Evolutionary conservation across 129 eudicot genomes (phyloP), one percentile per base, ranked within the genome.

Genomic region (Rutidosis leptorrhynchoides): DNA sequence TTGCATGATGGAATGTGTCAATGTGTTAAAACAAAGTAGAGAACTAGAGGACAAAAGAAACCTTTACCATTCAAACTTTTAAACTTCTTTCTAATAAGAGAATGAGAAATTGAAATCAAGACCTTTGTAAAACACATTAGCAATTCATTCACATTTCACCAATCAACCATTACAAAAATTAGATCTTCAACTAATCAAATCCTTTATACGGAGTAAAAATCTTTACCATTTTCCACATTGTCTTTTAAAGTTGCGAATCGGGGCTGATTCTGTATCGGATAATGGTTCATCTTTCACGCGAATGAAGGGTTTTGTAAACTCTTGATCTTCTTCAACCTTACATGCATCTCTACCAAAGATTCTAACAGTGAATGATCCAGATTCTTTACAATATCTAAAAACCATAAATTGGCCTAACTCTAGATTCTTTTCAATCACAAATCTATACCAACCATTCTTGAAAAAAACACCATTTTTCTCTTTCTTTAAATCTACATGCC

Each of bases 381-480:
- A 66, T 17, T 7, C 27, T 23, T 25, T 74, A 30, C 43, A 10
- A 28, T 76, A 81, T 55, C 68, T 46, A 62, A 81, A 81, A 15
- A 74, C 68, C 33, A 79, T 27, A 67, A 79, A 69, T 21, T 79
- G 73, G 24, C 83, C 83, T 0, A 29, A 35, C 65, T 69, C 66
- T 24, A 79, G 42, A 42, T 56, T 35, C 22, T 63, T 67, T 56
- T 64, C 77, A 4, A 20, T 72, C 65, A 67, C 81, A 73, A 70
- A 76, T 40, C 10, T 40, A 17, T 56, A 45, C 86, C 86, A 81
- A 25, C 86, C 82, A 19, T 77, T 53, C 43, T 27, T 61, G 3
- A 81, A 8, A 32, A 77, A 73, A 16, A 73, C 54, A 29, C 77
- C 66, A 28, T 33, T 64, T 28, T 65, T 53, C 12, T 7, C 21